A percentile compares a stretch with the other conserved stretches of the same genome.
Evolutionary conservation across 2,329 filamentous ascomycete genomes (phyloP).

Genomic region (Parastagonospora avenae): DNA sequence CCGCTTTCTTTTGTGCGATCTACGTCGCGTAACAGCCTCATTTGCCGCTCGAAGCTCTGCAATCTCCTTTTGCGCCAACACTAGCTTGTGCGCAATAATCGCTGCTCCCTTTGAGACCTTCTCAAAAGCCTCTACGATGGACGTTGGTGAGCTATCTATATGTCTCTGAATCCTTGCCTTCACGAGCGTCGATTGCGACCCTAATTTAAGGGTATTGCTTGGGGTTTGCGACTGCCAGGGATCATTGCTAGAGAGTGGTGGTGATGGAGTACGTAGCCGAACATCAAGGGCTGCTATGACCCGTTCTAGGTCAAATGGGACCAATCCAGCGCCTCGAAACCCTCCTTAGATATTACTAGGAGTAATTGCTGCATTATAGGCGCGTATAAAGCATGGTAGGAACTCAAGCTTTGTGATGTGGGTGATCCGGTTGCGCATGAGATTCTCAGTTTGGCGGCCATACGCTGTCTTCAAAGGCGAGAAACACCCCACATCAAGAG

Average conservation of each 20-base stretch:
- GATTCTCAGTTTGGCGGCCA: too few species aligned
- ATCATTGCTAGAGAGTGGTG: slow-evolving; percentile 9
- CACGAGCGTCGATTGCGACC: slow-evolving; percentile 18
- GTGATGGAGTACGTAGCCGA: slow-evolving; percentile 16
- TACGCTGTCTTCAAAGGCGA: too few species aligned
- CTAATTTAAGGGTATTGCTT: slow-evolving; percentile 16
- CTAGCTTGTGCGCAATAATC: background rate
- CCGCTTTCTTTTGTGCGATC: slow-evolving; percentile 8
- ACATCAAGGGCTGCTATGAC: slow-evolving; percentile 40
- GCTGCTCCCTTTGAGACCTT: slow-evolving; percentile 2
- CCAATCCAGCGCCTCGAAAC: too few species aligned
- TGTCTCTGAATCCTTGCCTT: too few species aligned
- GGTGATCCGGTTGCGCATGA: too few species aligned
- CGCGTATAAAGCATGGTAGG: too few species aligned
- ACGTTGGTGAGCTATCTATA: slow-evolving; percentile 13
- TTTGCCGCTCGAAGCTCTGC: slow-evolving; percentile 6
- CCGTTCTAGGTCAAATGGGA: slow-evolving; percentile 37
- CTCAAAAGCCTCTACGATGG: slow-evolving; percentile 7
- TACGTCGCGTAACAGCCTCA: too few species aligned
- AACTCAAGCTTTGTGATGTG: too few species aligned
- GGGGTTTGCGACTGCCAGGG: slow-evolving; percentile 20
- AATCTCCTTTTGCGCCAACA: slow-evolving; percentile 6
- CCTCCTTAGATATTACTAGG: too few species aligned
- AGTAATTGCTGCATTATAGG: too few species aligned
- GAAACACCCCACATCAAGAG: too few species aligned